Evolutionary conservation across 352 stramenopile genomes (phyloP), one percentile per base, ranked within the genome.

Genomic region (Globisporangium alternatum): DNA sequence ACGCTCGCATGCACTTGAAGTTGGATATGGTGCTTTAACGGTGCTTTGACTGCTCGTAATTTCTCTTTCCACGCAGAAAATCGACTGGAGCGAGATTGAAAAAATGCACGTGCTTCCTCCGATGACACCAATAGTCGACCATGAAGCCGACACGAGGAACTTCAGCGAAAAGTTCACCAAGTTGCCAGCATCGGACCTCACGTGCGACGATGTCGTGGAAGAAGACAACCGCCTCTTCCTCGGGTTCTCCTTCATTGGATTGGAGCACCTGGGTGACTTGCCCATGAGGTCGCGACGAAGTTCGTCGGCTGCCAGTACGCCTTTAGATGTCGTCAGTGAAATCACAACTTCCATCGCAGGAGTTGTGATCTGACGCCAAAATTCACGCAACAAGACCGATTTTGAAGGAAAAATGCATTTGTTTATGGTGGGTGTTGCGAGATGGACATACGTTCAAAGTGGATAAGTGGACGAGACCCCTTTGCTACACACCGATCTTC

Each of bases 1-100:
- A 7, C 30, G n/a, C 19, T 10, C 17, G 25, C 3, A 5, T 5
- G 4, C 17, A 13, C 9, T 17, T 28, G 5, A 22, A 15, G n/a
- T 19, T n/a, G 35, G 43, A 15, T 17, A 37, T 49, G 37, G 12
- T 3, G 30, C 3, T 43, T 49, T 4, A 49, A 28, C 15, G 21
- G 8, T 35, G 35, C 19, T 13, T 10, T n/a, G 5, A 21, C 12
- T 54, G 13, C 5, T 15, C 25, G 9, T 44, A 13, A 31, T 28
- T 13, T 21, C 10, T 5, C n/a, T 9, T 12, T 49, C 21, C 19
- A 15, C 19, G 8, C 45, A 88, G 66, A 74, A 74, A 31, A 85
- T 99, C 43, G 82, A 98, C 72, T 99, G 97, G 97, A 82, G 84
- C 22, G 92, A 91, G 65, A 81, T 99, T 37, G 90, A 97, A 76